These are phyloP conservation scores for Ocimum tenuiflorum DNA, from an alignment of 257 asterid genomes.

Conservation along the genomic window DNA sequence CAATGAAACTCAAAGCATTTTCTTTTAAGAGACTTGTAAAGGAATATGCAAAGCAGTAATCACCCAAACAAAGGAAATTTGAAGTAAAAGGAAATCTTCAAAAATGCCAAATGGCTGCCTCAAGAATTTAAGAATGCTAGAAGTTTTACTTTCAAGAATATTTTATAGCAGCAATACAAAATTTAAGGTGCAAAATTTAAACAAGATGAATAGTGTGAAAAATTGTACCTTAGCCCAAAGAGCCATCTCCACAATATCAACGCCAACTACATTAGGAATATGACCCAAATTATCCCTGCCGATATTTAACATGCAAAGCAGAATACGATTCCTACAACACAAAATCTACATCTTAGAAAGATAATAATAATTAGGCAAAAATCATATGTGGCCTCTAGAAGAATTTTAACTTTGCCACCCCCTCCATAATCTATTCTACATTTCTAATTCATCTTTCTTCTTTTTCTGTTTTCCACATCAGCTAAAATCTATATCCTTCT, in stretches of 20 bases:
- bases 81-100: neutral
- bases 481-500: neutral
- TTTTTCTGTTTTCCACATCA: neutral
- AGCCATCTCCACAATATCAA: slow-evolving; percentile 99
- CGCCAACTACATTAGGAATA: slow-evolving; percentile 91
- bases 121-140: neutral
- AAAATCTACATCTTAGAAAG: neutral
- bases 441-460: neutral
- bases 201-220: slow-evolving; percentile 9
- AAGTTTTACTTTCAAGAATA: neutral
- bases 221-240: slow-evolving; percentile 95
- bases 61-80: neutral
- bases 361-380: neutral
- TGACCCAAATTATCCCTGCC: slow-evolving; percentile 81
- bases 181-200: neutral
- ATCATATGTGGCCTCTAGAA: neutral
- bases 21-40: neutral
- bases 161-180: neutral
- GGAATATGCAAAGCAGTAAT: neutral
- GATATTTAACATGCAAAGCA: slow-evolving; percentile 54
- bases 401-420: neutral
- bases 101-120: neutral
- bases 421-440: neutral
- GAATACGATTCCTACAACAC: slow-evolving; percentile 23
- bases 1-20: neutral